Evolutionary conservation across 139 green algal genomes (phyloP), one percentile per base, ranked within the genome.

Genomic region (Haematococcus sp.): DNA sequence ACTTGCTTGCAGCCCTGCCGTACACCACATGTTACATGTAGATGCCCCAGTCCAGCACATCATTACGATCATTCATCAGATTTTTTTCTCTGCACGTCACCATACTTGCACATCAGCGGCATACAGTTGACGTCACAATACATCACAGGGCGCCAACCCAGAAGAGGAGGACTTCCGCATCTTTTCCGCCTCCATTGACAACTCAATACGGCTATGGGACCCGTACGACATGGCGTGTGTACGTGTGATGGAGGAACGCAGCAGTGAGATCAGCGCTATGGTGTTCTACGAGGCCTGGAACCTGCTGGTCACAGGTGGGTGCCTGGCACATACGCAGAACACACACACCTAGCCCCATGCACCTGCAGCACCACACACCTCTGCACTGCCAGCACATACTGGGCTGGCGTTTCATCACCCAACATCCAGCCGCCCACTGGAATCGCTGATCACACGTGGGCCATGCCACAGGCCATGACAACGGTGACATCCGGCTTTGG

Each of bases 401-500:
- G n/a, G n/a, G n/a, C n/a, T n/a, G n/a, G n/a, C n/a, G n/a, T n/a
- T n/a, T n/a, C n/a, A n/a, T n/a, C n/a, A n/a, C n/a, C n/a, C n/a
- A n/a, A n/a, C n/a, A n/a, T n/a, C n/a, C n/a, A n/a, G n/a, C n/a
- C n/a, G n/a, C n/a, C n/a, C n/a, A n/a, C n/a, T n/a, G n/a, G n/a
- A n/a, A n/a, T n/a, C n/a, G 40, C 40, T 49, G 54, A 61, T 61
- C 11, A 4, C 54, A 61, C 22, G 22, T 25, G 22, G 54, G 54
- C 22, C 40, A 49, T 11, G 7, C 40, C 40, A 49, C 78, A 86
- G 86, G 87, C 19, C 87, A 92, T 74, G 85, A 92, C 55, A 82
- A 84, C 59, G 87, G 87, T 19, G 75, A 77, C 52, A 81, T 92
- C 34, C 70, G 79, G 76, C 65, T 90, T 70, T 92, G 87, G 87